Percentiles rank a stretch among this genome's conserved stretches.
Conservation (phyloP, 768 basidiomycete species). For the Favolaschia claudopus region DNA sequence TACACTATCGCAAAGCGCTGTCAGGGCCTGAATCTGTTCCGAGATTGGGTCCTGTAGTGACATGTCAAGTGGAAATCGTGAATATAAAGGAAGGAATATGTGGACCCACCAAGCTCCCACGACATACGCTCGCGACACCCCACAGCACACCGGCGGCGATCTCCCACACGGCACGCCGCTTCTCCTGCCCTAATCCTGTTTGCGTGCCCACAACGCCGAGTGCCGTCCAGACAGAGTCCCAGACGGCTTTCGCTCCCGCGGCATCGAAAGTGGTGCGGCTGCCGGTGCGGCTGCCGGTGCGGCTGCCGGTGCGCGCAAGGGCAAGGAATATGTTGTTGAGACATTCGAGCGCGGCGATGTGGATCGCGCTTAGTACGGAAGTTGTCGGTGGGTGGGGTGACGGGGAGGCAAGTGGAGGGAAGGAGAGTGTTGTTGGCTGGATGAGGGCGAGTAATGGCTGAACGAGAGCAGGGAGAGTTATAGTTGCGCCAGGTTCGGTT, state of each 20-base stretch:
- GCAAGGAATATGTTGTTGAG: slow-evolving; percentile 90
- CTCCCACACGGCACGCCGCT: slow-evolving; percentile 79
- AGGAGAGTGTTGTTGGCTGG: slow-evolving; percentile 82
- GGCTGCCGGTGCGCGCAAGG: slow-evolving; percentile 52
- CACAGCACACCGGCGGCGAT: slow-evolving; percentile 84
- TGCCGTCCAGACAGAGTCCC: slow-evolving; percentile 72
- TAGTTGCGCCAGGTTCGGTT: slow-evolving; percentile 36
- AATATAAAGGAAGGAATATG: slow-evolving; percentile 40
- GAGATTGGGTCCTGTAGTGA: slow-evolving; percentile 58
- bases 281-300: slow-evolving; percentile 49
- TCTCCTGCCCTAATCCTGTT: slow-evolving; percentile 68
- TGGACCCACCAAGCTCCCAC: slow-evolving; percentile 70
- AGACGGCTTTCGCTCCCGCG: slow-evolving; percentile 60
- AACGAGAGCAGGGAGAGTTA: slow-evolving; percentile 66
- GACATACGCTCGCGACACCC: slow-evolving; percentile 85
- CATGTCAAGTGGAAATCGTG: not conserved
- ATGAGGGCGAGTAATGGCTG: slow-evolving; percentile 73
- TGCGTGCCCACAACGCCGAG: slow-evolving; percentile 67
- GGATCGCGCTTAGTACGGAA: slow-evolving; percentile 82
- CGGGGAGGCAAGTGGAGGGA: slow-evolving; percentile 71
- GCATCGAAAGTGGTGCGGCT: slow-evolving; percentile 56
- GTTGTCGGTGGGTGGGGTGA: slow-evolving; percentile 91
- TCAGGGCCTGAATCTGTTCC: slow-evolving; percentile 69
- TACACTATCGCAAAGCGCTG: slow-evolving; percentile 67
- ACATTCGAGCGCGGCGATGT: slow-evolving; percentile 87